Percentiles rank a stretch among this genome's conserved stretches.
Conservation (phyloP, 106 monocot genomes). For the Posidonia australis region DNA sequence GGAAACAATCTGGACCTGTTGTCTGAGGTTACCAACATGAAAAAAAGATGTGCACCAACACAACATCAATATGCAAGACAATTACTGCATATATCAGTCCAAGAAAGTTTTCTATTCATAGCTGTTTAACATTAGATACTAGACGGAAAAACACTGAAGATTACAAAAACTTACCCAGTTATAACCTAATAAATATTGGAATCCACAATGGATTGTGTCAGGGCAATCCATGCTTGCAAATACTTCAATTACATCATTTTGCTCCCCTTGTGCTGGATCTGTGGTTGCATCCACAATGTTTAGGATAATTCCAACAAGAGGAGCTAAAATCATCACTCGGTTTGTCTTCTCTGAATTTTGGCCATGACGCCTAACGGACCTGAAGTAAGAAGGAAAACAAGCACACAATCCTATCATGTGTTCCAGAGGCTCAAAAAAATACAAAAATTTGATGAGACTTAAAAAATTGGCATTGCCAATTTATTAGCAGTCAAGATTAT, state of each 20-base stretch:
- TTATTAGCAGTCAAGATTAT: no score
- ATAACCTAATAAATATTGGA: slow-evolving; percentile 79
- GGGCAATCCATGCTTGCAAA: slow-evolving; percentile 93
- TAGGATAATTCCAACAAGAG: slow-evolving; percentile 86
- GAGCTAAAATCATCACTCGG: slow-evolving; percentile 71
- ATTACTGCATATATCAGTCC: no score
- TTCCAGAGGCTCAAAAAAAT: not conserved
- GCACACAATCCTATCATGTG: not conserved
- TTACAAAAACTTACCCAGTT: slow-evolving; percentile 62
- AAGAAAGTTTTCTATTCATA: no score
- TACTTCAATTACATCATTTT: slow-evolving; percentile 55
- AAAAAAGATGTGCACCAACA: no score
- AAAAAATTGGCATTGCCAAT: no score
- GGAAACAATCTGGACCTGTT: no score
- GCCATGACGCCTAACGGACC: slow-evolving; percentile 59
- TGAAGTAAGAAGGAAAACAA: slow-evolving; percentile 8
- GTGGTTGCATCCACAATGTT: slow-evolving; percentile 56
- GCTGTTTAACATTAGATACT: no score
- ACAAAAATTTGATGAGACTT: not conserved
- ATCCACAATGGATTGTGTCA: slow-evolving; percentile 62
- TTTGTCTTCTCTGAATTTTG: slow-evolving; percentile 75
- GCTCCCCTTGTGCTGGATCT: slow-evolving; percentile 17
- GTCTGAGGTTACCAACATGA: no score
- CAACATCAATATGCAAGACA: no score
- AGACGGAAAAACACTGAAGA: no score